These are phyloP conservation scores for Boletus reticuloceps DNA, from an alignment of 768 basidiomycete genomes.

Conservation along the genomic window DNA sequence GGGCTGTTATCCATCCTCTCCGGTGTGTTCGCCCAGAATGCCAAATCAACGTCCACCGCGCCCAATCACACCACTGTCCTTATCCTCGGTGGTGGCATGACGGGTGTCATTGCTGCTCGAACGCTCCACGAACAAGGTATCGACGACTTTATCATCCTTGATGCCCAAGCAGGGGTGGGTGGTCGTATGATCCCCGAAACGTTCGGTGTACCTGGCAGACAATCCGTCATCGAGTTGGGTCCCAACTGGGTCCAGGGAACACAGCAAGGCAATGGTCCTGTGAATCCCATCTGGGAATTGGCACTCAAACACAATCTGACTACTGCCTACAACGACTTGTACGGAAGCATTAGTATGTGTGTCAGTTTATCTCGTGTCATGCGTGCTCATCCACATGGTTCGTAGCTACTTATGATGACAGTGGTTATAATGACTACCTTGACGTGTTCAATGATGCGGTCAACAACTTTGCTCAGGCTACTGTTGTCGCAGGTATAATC, in stretches of 20 bases:
- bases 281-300: slow-evolving; percentile 59
- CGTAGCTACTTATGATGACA: slow-evolving; percentile 53
- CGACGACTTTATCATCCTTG: slow-evolving; percentile 58
- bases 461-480: slow-evolving; percentile 40
- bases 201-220: slow-evolving; percentile 39
- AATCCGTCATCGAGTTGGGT: slow-evolving; percentile 52
- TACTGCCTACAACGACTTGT: slow-evolving; percentile 44
- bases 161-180: slow-evolving; percentile 56
- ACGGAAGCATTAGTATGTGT: slow-evolving; percentile 43
- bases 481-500: slow-evolving; percentile 42
- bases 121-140: slow-evolving; percentile 54
- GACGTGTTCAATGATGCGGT: slow-evolving; percentile 41
- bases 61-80: slow-evolving; percentile 39
- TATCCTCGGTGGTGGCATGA: slow-evolving; percentile 64
- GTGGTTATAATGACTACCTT: slow-evolving; percentile 47
- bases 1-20: slow-evolving; percentile 2
- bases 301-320: slow-evolving; percentile 53
- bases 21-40: slow-evolving; percentile 9
- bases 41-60: slow-evolving; percentile 1
- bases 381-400: background rate
- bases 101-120: slow-evolving; percentile 64
- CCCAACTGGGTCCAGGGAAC: slow-evolving; percentile 64
- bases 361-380: background rate
- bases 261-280: slow-evolving; percentile 44
- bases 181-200: slow-evolving; percentile 52